Conservation (phyloP, 371 early-diverging fungal genomes). For the Mortierella sp. region DNA sequence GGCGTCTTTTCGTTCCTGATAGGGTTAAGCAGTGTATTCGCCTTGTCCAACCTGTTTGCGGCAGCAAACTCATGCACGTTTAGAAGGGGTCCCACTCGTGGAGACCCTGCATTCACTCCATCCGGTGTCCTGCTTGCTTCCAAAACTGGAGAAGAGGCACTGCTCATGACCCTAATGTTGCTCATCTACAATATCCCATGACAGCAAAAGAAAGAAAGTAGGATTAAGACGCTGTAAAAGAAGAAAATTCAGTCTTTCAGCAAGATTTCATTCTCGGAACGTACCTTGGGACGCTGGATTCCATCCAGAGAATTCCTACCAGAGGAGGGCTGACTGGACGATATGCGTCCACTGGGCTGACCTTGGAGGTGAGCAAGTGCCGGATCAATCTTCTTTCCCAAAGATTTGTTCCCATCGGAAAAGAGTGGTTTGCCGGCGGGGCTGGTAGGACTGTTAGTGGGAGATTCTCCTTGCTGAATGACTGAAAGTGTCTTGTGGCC, state of each 20-base stretch:
- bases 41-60: slow-evolving; percentile 12
- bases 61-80: background rate
- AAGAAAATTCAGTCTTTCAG: background rate
- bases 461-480: slow-evolving; percentile 34
- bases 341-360: slow-evolving; percentile 19
- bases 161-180: slow-evolving; percentile 27
- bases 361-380: slow-evolving; percentile 28
- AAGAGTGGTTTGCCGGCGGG: slow-evolving; percentile 10
- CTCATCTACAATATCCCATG: background rate
- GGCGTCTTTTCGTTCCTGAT: slow-evolving; percentile 11
- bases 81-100: slow-evolving; percentile 28
- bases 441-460: background rate
- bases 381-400: slow-evolving; percentile 46
- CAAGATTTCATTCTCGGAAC: background rate
- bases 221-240: background rate
- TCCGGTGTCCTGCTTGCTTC: slow-evolving; percentile 39
- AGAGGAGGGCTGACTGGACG: slow-evolving; percentile 47
- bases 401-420: slow-evolving; percentile 27
- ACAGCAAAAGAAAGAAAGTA: background rate
- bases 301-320: slow-evolving; percentile 45
- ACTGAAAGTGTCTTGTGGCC: slow-evolving; percentile 34
- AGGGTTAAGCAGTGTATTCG: slow-evolving; percentile 5
- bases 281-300: slow-evolving; percentile 44
- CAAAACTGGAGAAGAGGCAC: slow-evolving; percentile 36
- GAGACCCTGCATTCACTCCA: slow-evolving; percentile 20